Percentiles rank a stretch among this genome's conserved stretches.
These are phyloP conservation scores for Cymbopogon citratus DNA, from an alignment of 176 grass and related monocot species.

Conservation along the genomic window DNA sequence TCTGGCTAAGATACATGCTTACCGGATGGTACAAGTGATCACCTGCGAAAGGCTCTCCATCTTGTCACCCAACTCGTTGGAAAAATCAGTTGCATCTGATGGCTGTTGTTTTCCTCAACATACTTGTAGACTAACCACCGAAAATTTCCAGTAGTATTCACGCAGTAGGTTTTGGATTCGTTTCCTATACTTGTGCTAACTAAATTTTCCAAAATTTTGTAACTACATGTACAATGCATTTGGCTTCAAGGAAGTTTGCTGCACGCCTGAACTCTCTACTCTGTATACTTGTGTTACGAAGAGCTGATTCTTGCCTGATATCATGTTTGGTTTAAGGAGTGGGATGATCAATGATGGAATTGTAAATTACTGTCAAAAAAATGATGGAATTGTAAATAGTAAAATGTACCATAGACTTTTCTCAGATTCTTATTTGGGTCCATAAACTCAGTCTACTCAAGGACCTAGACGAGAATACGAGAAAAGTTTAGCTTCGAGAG, in stretches of 20 bases:
- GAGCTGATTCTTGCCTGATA: not conserved
- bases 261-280: not conserved
- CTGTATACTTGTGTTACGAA: not conserved
- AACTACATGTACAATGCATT: slow-evolving; percentile 3
- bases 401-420: not conserved
- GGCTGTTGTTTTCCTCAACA: not conserved
- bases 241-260: not conserved
- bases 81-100: not conserved
- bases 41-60: not conserved
- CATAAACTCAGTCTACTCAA: not conserved
- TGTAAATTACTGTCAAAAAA: no score
- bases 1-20: slow-evolving; percentile 77
- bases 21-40: slow-evolving; percentile 98
- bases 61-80: not conserved
- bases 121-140: not conserved
- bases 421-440: not conserved
- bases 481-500: not conserved
- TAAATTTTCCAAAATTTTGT: not conserved
- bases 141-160: slow-evolving; percentile 8
- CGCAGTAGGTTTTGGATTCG: not conserved
- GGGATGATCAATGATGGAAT: no score
- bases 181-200: slow-evolving; percentile 14
- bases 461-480: not conserved
- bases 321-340: not conserved
- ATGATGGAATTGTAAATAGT: not conserved